A percentile compares a stretch with the other conserved stretches of the same genome.
Evolutionary conservation across 441 rosid species (phyloP).

Genomic region (Rhodomyrtus psidioides): DNA sequence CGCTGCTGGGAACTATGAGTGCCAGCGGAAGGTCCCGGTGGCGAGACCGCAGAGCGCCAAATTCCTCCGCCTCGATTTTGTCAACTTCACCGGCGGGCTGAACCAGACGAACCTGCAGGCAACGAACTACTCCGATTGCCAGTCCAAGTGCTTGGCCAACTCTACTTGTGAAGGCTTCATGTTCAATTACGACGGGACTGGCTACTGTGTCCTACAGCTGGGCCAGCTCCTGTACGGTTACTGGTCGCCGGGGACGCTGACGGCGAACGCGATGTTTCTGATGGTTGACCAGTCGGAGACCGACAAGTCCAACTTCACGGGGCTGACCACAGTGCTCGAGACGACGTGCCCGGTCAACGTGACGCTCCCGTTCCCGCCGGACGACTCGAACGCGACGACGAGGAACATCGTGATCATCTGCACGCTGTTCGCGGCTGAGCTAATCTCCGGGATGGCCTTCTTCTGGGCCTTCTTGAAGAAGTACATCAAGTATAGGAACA

Average conservation of each 20-base stretch:
- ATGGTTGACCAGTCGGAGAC: conserved; percentile 32
- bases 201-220: conserved; percentile 43
- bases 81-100: conserved; percentile 43
- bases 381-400: conserved; percentile 32
- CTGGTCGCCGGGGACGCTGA: conserved; percentile 53
- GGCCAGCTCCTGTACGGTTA: conserved; percentile 32
- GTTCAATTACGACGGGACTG: conserved; percentile 47
- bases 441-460: conserved; percentile 45
- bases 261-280: conserved; percentile 29
- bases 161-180: conserved; percentile 36
- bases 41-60: conserved; percentile 5
- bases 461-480: conserved; percentile 60
- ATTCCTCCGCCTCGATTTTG: conserved; percentile 55
- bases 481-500: conserved; percentile 60
- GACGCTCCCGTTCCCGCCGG: conserved; percentile 46
- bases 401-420: conserved; percentile 42
- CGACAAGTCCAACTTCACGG: conserved; percentile 31
- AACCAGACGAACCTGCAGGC: conserved; percentile 13
- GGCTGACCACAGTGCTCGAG: conserved; percentile 39
- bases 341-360: conserved; percentile 52
- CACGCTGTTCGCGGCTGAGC: conserved; percentile 53
- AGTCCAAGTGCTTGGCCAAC: conserved; percentile 21
- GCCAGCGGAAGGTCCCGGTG: conserved; percentile 25
- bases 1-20: conserved; percentile 2
- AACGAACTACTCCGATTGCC: conserved; percentile 25